Base-by-base conservation (phyloP, 495 filamentous ascomycete species). In the Haplographium delicatum region DNA sequence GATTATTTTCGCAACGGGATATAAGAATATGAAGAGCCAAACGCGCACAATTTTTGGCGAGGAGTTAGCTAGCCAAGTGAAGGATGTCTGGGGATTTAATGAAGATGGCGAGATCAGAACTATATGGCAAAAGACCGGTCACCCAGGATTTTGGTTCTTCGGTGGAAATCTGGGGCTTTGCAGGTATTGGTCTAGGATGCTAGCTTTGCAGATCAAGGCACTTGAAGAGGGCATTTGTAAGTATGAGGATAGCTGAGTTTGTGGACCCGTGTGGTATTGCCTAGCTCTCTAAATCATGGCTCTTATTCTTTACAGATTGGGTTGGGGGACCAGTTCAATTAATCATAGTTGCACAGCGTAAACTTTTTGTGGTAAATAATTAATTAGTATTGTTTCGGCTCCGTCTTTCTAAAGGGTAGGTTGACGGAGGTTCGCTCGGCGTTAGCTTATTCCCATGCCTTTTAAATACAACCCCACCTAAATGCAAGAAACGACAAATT, bases 1-100 rank as follows among this genome's bases (percentile, higher is more conserved):
- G 66, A 81, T 94, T 44, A 70, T 91, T 8, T 81, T 91, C 52
- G 88, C 88, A 13, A 94, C 88, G 8, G 88, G 88, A 0, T 93
- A 89, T 62, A 70, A 81, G 51, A 90, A 89, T 58, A 95, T 91
- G 87, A 67, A 74, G 38, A 80, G 76, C 1, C 68, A 70, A 10
- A 72, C 79, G 11, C 64, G 80, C 3, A 65, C 54, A n/a, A 81
- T 91, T 33, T 82, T 95, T 45, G 86, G 86, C 0, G 79, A 86
- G 28, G 74, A 79, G 22, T 64, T 90, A n/a, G 85, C 80, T 1
- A 78, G 83, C 49, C 71, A 74, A 9, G 67, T 84, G 1, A 69
- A 71, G 5, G 75, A 84, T 65, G 79, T 91, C 27, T 95, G 88
- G 88, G 88, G 84, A 0, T 76, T 85, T 49, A 77, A 91, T 52